Evolutionary conservation across 768 basidiomycete species (phyloP).

Genomic region (Scleroderma citrinum): DNA sequence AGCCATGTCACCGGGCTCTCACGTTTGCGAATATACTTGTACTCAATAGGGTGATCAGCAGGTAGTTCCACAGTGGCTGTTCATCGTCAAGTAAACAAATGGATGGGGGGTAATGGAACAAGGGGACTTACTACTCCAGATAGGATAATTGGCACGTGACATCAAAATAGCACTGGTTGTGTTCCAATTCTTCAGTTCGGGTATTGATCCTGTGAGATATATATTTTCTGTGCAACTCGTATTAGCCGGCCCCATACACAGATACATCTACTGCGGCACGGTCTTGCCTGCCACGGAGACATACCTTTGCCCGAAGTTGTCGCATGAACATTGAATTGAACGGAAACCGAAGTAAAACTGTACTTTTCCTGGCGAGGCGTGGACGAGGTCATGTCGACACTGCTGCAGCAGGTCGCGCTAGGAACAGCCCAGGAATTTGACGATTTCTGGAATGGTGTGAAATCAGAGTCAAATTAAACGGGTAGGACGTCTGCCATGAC

Average conservation of each 20-base stretch:
- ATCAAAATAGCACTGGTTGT: constrained; percentile 50
- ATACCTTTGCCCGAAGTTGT: constrained; percentile 53
- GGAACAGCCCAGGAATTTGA: neutral
- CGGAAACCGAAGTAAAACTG: constrained; percentile 32
- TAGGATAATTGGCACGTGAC: constrained; percentile 53
- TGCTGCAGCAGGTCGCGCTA: neutral
- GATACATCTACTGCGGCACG: too few relatives aligned
- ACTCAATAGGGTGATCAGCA: constrained; percentile 51
- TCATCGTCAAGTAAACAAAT: neutral
- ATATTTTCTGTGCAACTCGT: constrained; percentile 49
- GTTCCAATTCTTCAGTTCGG: constrained; percentile 55
- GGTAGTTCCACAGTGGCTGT: constrained; percentile 57
- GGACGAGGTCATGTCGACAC: neutral
- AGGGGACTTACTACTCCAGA: constrained; percentile 56
- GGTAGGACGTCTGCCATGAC: neutral
- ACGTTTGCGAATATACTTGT: constrained; percentile 64
- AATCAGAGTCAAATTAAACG: neutral
- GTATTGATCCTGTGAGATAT: constrained; percentile 57
- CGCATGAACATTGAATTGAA: constrained; percentile 60
- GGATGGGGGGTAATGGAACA: constrained; percentile 4
- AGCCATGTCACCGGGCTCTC: constrained; percentile 63
- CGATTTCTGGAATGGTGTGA: neutral
- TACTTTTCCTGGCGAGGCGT: neutral
- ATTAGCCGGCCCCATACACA: neutral
- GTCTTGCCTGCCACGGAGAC: too few relatives aligned